phyloP scores from a whole-genome alignment of 805 yeast species.

The Millerago galiae region DNA sequence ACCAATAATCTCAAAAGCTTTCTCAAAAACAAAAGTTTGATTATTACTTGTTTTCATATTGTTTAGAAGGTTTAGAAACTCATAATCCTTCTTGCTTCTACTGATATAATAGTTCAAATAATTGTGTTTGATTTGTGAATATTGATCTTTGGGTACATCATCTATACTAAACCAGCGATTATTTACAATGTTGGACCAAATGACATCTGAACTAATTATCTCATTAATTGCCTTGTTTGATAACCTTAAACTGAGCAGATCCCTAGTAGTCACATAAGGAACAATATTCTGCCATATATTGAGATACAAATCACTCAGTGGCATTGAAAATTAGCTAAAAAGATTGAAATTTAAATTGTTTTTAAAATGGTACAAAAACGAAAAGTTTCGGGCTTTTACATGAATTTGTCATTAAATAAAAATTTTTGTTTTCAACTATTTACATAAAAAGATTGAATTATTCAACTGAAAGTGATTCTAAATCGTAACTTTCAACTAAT shows the following conservation, averaged over 20 bases:
- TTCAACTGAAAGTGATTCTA: conserved; percentile 26
- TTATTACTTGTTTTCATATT: not conserved
- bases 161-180: conserved; percentile 13
- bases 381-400: not conserved
- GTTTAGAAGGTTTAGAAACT: not conserved
- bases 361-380: too few species aligned
- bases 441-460: not conserved
- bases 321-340: not conserved
- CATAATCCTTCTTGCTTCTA: conserved; percentile 7
- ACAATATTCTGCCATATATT: conserved; percentile 16
- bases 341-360: not conserved
- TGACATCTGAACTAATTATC: conserved; percentile 7
- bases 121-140: not conserved
- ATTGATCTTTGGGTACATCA: conserved; percentile 3
- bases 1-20: conserved; percentile 7
- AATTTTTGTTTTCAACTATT: not conserved
- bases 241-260: conserved; percentile 11
- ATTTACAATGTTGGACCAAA: conserved; percentile 12
- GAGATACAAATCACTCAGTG: conserved; percentile 12
- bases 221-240: conserved; percentile 3
- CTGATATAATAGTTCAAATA: conserved; percentile 2
- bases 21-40: conserved; percentile 5
- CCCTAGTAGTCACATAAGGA: conserved; percentile 2
- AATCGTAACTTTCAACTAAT: conserved; percentile 35
- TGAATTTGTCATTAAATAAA: not conserved